These are phyloP conservation scores for Chiua virens DNA, from an alignment of 768 basidiomycete genomes.

Conservation along the genomic window DNA sequence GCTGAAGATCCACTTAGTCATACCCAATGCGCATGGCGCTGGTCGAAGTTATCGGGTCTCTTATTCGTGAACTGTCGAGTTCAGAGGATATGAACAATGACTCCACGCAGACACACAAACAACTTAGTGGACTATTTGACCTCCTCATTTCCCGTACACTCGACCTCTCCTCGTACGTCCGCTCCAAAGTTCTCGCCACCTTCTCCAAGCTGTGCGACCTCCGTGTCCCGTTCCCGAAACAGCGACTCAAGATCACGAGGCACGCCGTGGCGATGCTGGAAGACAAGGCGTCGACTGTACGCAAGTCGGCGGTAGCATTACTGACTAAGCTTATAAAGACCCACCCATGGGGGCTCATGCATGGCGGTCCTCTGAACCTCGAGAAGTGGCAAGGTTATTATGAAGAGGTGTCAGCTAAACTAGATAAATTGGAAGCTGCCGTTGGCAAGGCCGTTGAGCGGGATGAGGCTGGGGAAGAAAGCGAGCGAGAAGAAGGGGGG, in stretches of 20 bases:
- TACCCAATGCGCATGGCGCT: conserved; percentile 97
- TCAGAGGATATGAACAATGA: conserved; percentile 49
- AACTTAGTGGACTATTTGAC: conserved; percentile 79
- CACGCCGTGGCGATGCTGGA: conserved; percentile 80
- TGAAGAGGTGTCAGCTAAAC: conserved; percentile 54
- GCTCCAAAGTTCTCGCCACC: conserved; percentile 81
- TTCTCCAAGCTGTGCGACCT: conserved; percentile 77
- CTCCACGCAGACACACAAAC: conserved; percentile 54
- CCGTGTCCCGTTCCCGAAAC: conserved; percentile 80
- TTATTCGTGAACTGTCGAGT: conserved; percentile 78
- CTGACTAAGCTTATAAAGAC: conserved; percentile 75
- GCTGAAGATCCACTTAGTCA: conserved; percentile 49
- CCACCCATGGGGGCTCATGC: conserved; percentile 83
- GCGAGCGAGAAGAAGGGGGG: conserved; percentile 32
- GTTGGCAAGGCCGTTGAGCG: conserved; percentile 63
- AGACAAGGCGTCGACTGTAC: conserved; percentile 88
- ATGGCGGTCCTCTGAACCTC: conserved; percentile 78
- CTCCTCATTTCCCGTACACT: conserved; percentile 84
- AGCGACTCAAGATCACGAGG: conserved; percentile 71
- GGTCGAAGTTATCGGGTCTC: conserved; percentile 82
- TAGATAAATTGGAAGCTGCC: conserved; percentile 67
- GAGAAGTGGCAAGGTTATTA: conserved; percentile 77
- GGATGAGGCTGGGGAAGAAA: conserved; percentile 34
- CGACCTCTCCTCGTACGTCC: conserved; percentile 88
- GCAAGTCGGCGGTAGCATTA: conserved; percentile 78